phyloP scores from a whole-genome alignment of 2,329 filamentous ascomycete genomes.

The Aspergillus cejpii region DNA sequence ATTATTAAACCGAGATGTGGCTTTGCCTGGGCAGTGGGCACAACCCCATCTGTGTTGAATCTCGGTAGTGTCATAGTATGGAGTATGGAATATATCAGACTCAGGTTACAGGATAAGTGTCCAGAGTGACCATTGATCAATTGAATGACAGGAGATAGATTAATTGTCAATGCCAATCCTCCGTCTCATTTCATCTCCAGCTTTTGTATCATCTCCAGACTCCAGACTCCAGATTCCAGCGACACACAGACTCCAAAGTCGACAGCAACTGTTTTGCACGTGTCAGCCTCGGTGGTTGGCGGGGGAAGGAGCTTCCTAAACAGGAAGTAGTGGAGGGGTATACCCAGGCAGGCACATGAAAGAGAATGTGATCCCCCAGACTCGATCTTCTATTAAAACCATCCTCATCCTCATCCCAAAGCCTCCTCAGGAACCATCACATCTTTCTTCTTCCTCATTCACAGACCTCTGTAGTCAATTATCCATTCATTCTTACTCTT shows the following conservation, averaged over 20 bases:
- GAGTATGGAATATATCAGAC: too few species aligned
- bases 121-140: neutral
- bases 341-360: slow-evolving; percentile 1
- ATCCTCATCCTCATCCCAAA: neutral
- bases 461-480: neutral
- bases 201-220: too few species aligned
- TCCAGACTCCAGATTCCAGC: too few species aligned
- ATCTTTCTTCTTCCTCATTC: neutral
- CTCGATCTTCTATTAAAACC: neutral
- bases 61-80: too few species aligned
- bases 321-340: neutral
- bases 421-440: neutral
- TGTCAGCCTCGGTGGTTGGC: slow-evolving; percentile 1
- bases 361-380: neutral
- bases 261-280: neutral
- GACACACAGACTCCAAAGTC: too few species aligned
- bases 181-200: too few species aligned
- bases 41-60: too few species aligned
- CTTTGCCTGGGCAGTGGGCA: too few species aligned
- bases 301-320: neutral
- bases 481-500: neutral
- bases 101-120: too few species aligned
- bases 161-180: neutral
- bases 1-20: too few species aligned
- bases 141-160: neutral